phyloP scores from a whole-genome alignment of 768 basidiomycete species.

The Gloeopeniophorella convolvens region DNA sequence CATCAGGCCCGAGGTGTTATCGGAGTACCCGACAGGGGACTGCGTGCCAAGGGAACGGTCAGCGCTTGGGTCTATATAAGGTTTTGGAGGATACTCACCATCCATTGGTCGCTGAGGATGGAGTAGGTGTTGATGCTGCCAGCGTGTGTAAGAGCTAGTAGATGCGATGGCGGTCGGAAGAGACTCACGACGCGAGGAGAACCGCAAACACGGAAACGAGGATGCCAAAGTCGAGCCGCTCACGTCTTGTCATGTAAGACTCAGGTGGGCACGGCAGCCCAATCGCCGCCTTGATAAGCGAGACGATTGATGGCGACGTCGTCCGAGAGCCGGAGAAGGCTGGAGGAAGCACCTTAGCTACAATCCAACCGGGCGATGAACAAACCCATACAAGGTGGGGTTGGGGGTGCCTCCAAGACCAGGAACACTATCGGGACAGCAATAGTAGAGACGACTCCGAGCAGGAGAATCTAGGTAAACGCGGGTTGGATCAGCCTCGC shows the following conservation, averaged over 20 bases:
- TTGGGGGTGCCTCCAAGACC: constrained; percentile 57
- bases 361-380: neutral
- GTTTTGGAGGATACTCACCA: constrained; percentile 42
- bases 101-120: constrained; percentile 58
- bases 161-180: neutral
- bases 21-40: constrained; percentile 69
- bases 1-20: constrained; percentile 59
- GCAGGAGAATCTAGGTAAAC: constrained; percentile 54
- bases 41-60: constrained; percentile 24
- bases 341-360: constrained; percentile 24
- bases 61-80: neutral
- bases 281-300: constrained; percentile 49
- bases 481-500: neutral
- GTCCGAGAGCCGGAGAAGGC: constrained; percentile 61
- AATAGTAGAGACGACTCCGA: constrained; percentile 66
- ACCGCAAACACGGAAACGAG: constrained; percentile 54
- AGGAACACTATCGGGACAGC: constrained; percentile 53
- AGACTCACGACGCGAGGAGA: constrained; percentile 56
- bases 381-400: constrained; percentile 65
- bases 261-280: constrained; percentile 36
- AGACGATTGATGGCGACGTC: constrained; percentile 42
- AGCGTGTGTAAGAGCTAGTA: neutral
- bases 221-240: constrained; percentile 67
- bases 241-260: constrained; percentile 52
- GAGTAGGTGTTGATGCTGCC: constrained; percentile 56